Percentiles rank a stretch among this genome's conserved stretches.
These are phyloP conservation scores for Trametes gibbosa DNA, from an alignment of 768 basidiomycete species.

Conservation along the genomic window DNA sequence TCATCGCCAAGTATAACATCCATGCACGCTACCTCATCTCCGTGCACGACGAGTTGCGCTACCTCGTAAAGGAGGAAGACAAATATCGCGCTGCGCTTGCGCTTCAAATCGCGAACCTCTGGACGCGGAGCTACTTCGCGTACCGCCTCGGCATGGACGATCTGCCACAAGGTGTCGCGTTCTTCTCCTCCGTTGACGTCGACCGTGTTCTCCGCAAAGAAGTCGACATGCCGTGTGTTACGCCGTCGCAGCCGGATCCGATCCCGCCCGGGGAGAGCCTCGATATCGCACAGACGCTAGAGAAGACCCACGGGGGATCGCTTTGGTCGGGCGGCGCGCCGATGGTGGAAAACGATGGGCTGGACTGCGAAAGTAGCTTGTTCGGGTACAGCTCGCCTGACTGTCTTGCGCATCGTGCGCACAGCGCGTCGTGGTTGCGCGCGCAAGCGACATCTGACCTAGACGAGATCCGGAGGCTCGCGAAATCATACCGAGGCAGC, in stretches of 20 bases:
- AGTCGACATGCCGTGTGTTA: slow-evolving; percentile 93
- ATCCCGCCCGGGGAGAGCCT: slow-evolving; percentile 89
- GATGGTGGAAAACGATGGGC: slow-evolving; percentile 42
- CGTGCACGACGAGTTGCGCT: slow-evolving; percentile 95
- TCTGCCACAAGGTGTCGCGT: slow-evolving; percentile 91
- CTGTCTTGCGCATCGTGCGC: slow-evolving; percentile 64
- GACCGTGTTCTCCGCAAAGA: slow-evolving; percentile 92
- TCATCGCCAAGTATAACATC: slow-evolving; percentile 78
- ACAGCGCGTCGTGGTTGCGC: slow-evolving; percentile 61
- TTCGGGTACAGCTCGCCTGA: slow-evolving; percentile 56
- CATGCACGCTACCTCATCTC: slow-evolving; percentile 92
- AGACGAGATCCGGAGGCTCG: slow-evolving; percentile 66
- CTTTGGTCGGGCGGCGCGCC: slow-evolving; percentile 55
- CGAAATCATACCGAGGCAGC: slow-evolving; percentile 42
- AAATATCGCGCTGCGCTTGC: slow-evolving; percentile 89
- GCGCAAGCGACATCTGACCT: slow-evolving; percentile 77
- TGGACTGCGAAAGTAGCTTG: slow-evolving; percentile 33
- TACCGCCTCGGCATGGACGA: slow-evolving; percentile 95
- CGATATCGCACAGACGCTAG: slow-evolving; percentile 63
- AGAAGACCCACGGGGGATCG: slow-evolving; percentile 68
- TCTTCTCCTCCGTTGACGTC: slow-evolving; percentile 95
- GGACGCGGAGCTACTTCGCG: slow-evolving; percentile 91
- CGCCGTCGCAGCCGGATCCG: slow-evolving; percentile 81
- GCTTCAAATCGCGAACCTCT: slow-evolving; percentile 91
- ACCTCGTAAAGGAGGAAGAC: slow-evolving; percentile 87